Evolutionary conservation across 371 early-diverging fungal genomes (phyloP).

Genomic region (Mortierella sp.): DNA sequence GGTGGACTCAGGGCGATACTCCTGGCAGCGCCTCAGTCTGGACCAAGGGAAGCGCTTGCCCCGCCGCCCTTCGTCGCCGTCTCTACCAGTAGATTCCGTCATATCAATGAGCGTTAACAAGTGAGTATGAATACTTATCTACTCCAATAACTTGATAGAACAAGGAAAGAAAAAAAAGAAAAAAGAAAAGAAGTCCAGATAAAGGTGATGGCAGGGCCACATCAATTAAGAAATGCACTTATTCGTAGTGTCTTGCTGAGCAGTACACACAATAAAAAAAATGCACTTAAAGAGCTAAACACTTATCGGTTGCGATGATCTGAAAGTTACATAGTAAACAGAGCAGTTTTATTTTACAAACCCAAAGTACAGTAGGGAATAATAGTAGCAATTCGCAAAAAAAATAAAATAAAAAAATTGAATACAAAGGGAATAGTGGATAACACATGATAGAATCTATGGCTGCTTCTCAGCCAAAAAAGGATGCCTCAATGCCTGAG

Average conservation of each 20-base stretch:
- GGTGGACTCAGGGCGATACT: conserved; percentile 59
- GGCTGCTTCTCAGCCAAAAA: conserved; percentile 55
- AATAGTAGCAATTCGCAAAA: too few species aligned
- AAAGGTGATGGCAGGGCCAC: conserved; percentile 23
- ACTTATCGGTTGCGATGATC: not conserved
- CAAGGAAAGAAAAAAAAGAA: not conserved
- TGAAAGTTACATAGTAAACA: too few species aligned
- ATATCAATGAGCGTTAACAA: conserved; percentile 5
- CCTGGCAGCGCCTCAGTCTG: conserved; percentile 44
- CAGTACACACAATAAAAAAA: conserved; percentile 1
- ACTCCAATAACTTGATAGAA: conserved; percentile 1
- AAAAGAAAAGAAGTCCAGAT: not conserved
- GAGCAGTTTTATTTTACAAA: not conserved
- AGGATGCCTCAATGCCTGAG: conserved; percentile 70
- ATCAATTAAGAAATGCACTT: not conserved
- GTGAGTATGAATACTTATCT: not conserved
- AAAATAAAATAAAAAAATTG: not conserved
- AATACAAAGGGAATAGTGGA: not conserved
- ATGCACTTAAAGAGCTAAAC: not conserved
- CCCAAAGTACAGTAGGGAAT: too few species aligned
- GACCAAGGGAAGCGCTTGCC: conserved; percentile 45
- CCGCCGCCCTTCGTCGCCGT: conserved; percentile 44
- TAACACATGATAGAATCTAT: not conserved
- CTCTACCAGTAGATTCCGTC: conserved; percentile 7
- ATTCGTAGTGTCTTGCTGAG: not conserved